Conservation (phyloP, 2,329 filamentous ascomycete genomes). For the Tolypocladium tundrense region DNA sequence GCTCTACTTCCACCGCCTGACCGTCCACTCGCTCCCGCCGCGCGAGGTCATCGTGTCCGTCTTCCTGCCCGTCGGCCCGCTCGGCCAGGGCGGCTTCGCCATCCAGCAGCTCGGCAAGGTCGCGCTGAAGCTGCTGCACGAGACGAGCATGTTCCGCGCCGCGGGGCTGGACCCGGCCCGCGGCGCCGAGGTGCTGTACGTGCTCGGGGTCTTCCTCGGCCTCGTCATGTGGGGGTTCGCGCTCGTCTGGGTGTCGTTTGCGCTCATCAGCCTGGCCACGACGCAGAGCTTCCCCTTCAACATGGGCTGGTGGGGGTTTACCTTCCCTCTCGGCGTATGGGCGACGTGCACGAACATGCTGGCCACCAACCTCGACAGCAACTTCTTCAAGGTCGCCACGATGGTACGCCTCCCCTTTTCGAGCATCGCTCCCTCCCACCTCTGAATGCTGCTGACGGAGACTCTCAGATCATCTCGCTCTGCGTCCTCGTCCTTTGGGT, state of each 20-base stretch:
- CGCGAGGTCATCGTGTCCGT: constrained; percentile 58
- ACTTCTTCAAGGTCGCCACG: constrained; percentile 30
- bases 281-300: constrained; percentile 32
- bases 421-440: background rate
- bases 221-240: constrained; percentile 35
- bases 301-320: constrained; percentile 38
- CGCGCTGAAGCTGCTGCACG: constrained; percentile 29
- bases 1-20: constrained; percentile 60
- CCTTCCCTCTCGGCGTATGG: constrained; percentile 35
- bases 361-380: constrained; percentile 29
- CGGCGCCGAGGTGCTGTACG: constrained; percentile 39
- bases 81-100: constrained; percentile 56
- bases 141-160: constrained; percentile 33
- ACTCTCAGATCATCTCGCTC: constrained; percentile 27
- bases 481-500: constrained; percentile 31
- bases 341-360: constrained; percentile 29
- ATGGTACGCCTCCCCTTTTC: constrained; percentile 14
- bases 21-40: constrained; percentile 54
- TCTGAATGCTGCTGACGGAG: constrained; percentile 3
- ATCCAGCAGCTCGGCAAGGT: constrained; percentile 41
- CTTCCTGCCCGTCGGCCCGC: constrained; percentile 56
- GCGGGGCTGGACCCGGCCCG: constrained; percentile 19
- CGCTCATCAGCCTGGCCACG: constrained; percentile 28
- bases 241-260: constrained; percentile 32
- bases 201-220: constrained; percentile 39